Evolutionary conservation across 139 green algal species (phyloP), one percentile per base, ranked within the genome.

Genomic region (Medakamo hakoo): DNA sequence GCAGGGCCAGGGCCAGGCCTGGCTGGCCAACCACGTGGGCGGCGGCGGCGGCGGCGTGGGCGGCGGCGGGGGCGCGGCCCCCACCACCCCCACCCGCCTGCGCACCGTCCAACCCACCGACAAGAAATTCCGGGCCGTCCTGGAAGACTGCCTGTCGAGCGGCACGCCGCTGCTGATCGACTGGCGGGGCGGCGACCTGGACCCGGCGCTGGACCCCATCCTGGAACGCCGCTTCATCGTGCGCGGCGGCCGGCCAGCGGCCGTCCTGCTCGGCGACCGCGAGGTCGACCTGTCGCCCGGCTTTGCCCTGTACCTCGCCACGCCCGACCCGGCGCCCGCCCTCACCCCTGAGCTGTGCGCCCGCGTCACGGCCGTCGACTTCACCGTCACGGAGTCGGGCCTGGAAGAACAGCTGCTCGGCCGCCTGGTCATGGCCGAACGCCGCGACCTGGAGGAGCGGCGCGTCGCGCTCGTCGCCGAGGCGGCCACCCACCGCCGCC

Each of bases 391-490:
- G 27, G 80, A 82, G 75, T 74, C 73, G 4, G 90, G 90, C 5
- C 78, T 97, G 64, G 90, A 97, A 77, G 89, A 97, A 68, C 90
- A 97, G 77, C 83, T 97, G 67, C 81, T 97, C 63, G 86, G 81
- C 73, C 87, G 87, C 67, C 83, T 97, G 19, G 94, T 97, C 62
- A 72, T 89, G 30, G 93, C 92, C 75, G 90, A 97, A 80, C 94
- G 95, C 79, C 74, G 84, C 66, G 88, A 95, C 74, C 80, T 97
- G 69, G 86, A 97, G 80, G 86, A 92, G 75, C 86, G 95, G 79
- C 74, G 90, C 3, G 80, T 86, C 73, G 75, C 78, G 65, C 81
- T 95, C 67, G 66, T 92, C 65, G 86, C 90, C 63, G 90, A 96
- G 73, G 90, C 95, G 65, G 20, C 25, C 0, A 31, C 3, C 18